Base-by-base conservation (phyloP, 2,329 filamentous ascomycete species). In the Diaporthe sp. region DNA sequence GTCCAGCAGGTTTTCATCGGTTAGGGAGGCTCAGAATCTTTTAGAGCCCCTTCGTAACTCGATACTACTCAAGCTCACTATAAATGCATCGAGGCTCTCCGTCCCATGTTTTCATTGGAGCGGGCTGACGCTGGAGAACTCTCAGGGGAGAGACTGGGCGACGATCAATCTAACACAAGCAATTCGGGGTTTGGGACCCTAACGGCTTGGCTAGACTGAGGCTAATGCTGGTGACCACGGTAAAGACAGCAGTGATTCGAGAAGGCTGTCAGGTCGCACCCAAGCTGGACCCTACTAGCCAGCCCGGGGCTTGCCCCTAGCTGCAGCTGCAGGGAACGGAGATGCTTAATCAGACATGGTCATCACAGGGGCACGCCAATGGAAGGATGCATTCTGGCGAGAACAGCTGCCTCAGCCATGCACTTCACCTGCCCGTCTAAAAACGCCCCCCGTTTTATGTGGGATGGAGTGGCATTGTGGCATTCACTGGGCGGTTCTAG, bases 241-340 rank as follows among this genome's bases (percentile, higher is more conserved):
- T 3, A 51, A 37, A 25, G 31, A 68, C 62, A 39, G 3, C 22
- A 39, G 34, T 68, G 31, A 68, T 68, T 53, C 65, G 65, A 68
- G 31, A 39, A 46, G 25, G 39, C 60, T 67, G 17, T 34, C 28
- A 51, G 44, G 34, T 25, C 25, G 46, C 9, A 53, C 46, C 31
- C 6, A 17, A 68, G 13, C 46, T 17, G 13, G 31, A 39, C 44
- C 62, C 6, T 53, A 39, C 65, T 68, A 68, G 46, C 46, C 31
- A 39, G 12, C 37, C 34, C 46, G 31, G 46, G 28, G 22, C 65
- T 68, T 53, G 13, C 65, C 34, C 46, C 13, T 68, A 68, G 65
- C 65, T 28, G 46, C 65, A 37, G 65, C 65, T 37, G 46, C 46
- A 68, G 65, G 65, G 65, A 22, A 53, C 46, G 46, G 46, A 68